phyloP scores from a whole-genome alignment of 179 eudicot species.

The Sideroxylon spinosum region DNA sequence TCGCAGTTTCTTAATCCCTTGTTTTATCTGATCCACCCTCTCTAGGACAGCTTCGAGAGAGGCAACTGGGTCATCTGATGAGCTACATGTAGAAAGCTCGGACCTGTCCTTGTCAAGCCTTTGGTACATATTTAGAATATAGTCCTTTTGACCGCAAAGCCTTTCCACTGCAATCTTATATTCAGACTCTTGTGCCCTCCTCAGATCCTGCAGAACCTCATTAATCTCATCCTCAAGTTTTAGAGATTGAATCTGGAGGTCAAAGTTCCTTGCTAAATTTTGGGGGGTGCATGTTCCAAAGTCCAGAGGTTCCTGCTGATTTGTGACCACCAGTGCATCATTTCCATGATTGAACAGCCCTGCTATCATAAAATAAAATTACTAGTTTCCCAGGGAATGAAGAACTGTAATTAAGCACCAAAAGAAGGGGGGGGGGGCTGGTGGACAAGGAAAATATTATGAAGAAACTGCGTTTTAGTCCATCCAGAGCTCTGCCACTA shows the following conservation, averaged over 20 bases:
- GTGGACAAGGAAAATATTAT: background rate
- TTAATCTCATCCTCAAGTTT: slow-evolving; percentile 56
- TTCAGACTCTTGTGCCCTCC: slow-evolving; percentile 60
- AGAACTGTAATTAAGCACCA: background rate
- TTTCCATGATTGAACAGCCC: background rate
- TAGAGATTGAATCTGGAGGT: slow-evolving; percentile 33
- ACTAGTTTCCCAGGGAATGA: background rate
- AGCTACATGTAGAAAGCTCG: slow-evolving; percentile 18
- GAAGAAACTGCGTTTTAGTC: background rate
- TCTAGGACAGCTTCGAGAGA: slow-evolving; percentile 32
- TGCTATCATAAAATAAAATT: background rate
- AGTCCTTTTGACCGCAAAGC: slow-evolving; percentile 54
- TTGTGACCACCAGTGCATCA: slow-evolving; percentile 9
- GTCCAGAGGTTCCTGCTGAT: slow-evolving; percentile 6
- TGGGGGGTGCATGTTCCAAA: slow-evolving; percentile 9
- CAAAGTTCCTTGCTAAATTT: slow-evolving; percentile 20
- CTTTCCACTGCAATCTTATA: slow-evolving; percentile 51
- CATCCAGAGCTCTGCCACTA: background rate
- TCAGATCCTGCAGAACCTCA: slow-evolving; percentile 51
- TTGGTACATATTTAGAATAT: slow-evolving; percentile 43
- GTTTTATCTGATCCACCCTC: slow-evolving; percentile 47
- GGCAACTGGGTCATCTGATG: slow-evolving; percentile 30
- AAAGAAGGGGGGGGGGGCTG: background rate
- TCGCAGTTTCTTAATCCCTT: slow-evolving; percentile 48
- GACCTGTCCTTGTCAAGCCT: slow-evolving; percentile 35